Base-by-base conservation (phyloP, 208 protist genomes). In the Crithidia mellificae region DNA sequence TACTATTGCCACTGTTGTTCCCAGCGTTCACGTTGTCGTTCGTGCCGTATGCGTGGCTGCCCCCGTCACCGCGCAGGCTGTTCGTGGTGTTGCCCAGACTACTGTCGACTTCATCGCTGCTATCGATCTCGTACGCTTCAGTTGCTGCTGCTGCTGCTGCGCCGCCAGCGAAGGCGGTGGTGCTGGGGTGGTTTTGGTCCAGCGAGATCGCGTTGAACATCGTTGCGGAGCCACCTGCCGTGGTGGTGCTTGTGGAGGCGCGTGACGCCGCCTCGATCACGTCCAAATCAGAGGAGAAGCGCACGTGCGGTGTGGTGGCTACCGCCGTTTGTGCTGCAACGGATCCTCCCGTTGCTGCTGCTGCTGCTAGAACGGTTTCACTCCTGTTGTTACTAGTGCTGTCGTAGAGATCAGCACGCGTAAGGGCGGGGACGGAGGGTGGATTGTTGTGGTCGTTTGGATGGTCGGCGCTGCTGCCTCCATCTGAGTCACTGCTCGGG, bases 231-330 rank as follows among this genome's bases (percentile, higher is more conserved):
- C n/a, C 25, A 22, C 2, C 38, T 1, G 22, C n/a, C n/a, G 20
- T 32, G 2, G 30, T 39, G 24, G 27, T 46, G 50, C 38, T 51
- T 0, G 63, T 59, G 2, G 62, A 57, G 6, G 34, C 50, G 15
- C 50, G 50, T 6, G 62, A 49, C 9, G 62, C 22, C 0, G 38
- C 63, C 39, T 68, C 63, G 12, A 68, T 9, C 6, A 59, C 39
- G 38, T 68, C 52, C 17, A 68, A 12, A 15, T 59, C 46, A 2
- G 63, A 57, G 50, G 63, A 57, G 39, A 68, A 68, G 51, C 52
- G 63, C 14, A 68, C 63, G 63, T 57, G 63, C 22, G 51, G 17
- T 47, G 6, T 15, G 14, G 36, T 19, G 2, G 19, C 2, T 7
- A 30, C 22, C 36, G 54, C 43, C 8, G 56, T 64, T 19, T 1